Evolutionary conservation across 495 filamentous ascomycete species (phyloP).

Genomic region (Penicillium bialowiezense): DNA sequence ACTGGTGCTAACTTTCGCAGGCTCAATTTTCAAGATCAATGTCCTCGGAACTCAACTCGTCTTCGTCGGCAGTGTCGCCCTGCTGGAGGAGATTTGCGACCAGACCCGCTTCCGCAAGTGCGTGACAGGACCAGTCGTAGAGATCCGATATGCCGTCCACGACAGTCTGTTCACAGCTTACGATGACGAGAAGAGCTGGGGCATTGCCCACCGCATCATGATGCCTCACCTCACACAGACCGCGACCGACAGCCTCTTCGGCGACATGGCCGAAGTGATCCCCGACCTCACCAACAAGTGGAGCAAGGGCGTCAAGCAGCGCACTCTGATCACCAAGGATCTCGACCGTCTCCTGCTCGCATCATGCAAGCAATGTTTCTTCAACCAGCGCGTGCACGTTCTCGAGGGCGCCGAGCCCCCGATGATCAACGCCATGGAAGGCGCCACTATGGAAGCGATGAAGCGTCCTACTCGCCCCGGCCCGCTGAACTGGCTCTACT

Average conservation of each 20-base stretch:
- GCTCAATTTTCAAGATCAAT: conserved; percentile 71
- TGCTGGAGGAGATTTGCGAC: conserved; percentile 71
- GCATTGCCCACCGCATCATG: conserved; percentile 39
- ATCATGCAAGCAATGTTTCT: conserved; percentile 60
- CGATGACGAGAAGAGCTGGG: conserved; percentile 64
- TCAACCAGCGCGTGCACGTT: conserved; percentile 31
- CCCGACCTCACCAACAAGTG: conserved; percentile 24
- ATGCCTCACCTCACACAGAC: conserved; percentile 18
- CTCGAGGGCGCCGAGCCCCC: conserved; percentile 26
- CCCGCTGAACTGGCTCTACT: conserved; percentile 35
- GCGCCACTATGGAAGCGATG: conserved; percentile 40
- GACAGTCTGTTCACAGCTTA: conserved; percentile 75
- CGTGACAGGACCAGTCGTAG: conserved; percentile 52
- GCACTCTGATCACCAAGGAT: conserved; percentile 44
- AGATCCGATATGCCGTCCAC: conserved; percentile 61
- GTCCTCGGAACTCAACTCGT: conserved; percentile 49
- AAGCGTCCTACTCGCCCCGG: conserved; percentile 38
- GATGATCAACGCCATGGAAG: conserved; percentile 38
- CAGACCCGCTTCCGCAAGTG: conserved; percentile 68
- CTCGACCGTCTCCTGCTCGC: conserved; percentile 70
- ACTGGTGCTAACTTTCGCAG: too few species aligned
- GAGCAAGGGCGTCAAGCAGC: conserved; percentile 16
- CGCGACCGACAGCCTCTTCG: conserved; percentile 18
- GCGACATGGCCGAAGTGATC: conserved; percentile 27
- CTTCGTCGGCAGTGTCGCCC: conserved; percentile 52